Base-by-base conservation (phyloP, 352 stramenopile species). In the Elongisporangium anandrum region DNA sequence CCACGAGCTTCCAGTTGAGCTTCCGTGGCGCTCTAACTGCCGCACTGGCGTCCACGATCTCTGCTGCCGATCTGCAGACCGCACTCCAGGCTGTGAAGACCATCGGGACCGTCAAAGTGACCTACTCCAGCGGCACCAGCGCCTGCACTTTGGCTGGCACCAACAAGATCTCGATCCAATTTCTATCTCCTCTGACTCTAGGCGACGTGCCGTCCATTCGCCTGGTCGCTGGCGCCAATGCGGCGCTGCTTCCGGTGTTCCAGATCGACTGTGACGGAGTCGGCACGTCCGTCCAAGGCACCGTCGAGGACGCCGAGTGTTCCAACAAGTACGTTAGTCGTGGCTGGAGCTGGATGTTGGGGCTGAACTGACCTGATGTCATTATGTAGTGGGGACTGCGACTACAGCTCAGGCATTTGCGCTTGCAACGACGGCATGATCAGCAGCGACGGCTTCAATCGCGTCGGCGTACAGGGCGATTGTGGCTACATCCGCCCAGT, bases 371-470 rank as follows among this genome's bases (percentile, higher is more conserved):
- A 20, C 34, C 21, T 47, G 16, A 24, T 19, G 51, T 20, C 39
- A 22, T 52, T 39, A 9, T 45, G 22, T 51, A 88, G 78, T 52
- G 83, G 83, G 2, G 23, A 89, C 17, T 93, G 83, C 66, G 72
- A 85, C 58, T 85, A 82, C 54, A 59, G 26, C 13, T 76, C 61
- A 6, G 84, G 84, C 0, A 58, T 48, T 5, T 94, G 81, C 60
- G 24, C 54, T 24, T 94, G 84, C 65, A 92, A 92, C 60, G 58
- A 75, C n/a, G 84, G 81, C 24, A 88, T 91, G 76, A 78, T 71
- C 20, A 86, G 61, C 41, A 92, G 84, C 62, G 66, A 90, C 62
- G 75, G 78, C 3, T 59, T 67, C 26, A 78, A 69, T 21, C 59
- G 57, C 13, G 41, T 87, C 15, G 84, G 84, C 0, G 64, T 89